Evolutionary conservation across 805 yeast species (phyloP), one percentile per base, ranked within the genome.

Genomic region (Ogataea minuta): DNA sequence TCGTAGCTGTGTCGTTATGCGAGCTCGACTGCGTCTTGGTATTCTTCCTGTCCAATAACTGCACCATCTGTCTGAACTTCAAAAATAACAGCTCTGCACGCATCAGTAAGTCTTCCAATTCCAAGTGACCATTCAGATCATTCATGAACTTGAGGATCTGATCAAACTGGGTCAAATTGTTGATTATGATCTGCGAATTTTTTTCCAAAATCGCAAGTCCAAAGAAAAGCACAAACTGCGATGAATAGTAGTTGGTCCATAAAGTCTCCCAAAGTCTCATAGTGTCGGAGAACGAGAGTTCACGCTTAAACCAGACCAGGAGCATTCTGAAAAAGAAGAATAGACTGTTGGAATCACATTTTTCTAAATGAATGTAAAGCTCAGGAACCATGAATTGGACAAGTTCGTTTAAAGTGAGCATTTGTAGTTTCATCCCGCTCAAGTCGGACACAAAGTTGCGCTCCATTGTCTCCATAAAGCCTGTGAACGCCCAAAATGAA

Each of bases 271-370:
- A 91, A n/a, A 91, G 69, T 20, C 75, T 68, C 56, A 84, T 65
- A 1, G 87, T 84, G 39, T 86, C 86, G 33, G 76, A 76, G 75
- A 91, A 85, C 19, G 72, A 74, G 47, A 93, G 82, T 56, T 93
- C 99, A 34, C 99, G 76, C 60, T 93, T 93, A 59, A 76, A 93
- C 96, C 96, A 90, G 2, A 93, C 97, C 27, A 93, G 68, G 11
- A 93, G 66, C 98, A 93, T 91, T 44, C 98, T 70, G 69, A 93
- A 93, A 53, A 90, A 89, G 70, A 93, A 93, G 58, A 93, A 93
- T 45, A 93, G 71, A 57, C 93, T 90, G 21, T 81, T 84, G 3
- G 96, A 82, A 49, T 90, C 96, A 54, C 96, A 88, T 57, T 81
- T 79, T 38, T 79, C 90, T 46, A 93, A 68, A 60, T 93, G 98